phyloP scores from a whole-genome alignment of 2,329 filamentous ascomycete genomes.

The Endocalyx cinctus region DNA sequence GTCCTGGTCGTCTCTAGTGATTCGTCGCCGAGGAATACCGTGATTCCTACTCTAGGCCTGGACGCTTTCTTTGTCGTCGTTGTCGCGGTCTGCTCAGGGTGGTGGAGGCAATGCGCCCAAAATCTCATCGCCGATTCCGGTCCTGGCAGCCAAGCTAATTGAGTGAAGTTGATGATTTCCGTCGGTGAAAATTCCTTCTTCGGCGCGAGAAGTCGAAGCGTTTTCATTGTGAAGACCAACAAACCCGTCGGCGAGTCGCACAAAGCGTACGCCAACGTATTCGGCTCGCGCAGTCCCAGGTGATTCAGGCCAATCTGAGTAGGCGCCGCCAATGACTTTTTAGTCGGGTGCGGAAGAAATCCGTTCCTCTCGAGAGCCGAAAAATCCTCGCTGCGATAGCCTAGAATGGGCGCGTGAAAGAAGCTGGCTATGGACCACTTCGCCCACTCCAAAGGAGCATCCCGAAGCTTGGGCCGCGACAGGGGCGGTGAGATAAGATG shows the following conservation, averaged over 20 bases:
- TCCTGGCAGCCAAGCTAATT: conserved; percentile 62
- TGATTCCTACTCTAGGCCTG: conserved; percentile 41
- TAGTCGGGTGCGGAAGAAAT: conserved; percentile 9
- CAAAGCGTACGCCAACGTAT: conserved; percentile 54
- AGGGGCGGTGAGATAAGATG: conserved; percentile 58
- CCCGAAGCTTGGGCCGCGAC: conserved; percentile 39
- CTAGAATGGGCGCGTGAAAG: conserved; percentile 46
- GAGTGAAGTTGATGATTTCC: conserved; percentile 57
- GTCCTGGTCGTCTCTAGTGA: no score
- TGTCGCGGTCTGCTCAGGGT: conserved; percentile 24
- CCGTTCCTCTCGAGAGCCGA: conserved; percentile 30
- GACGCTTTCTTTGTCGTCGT: conserved; percentile 19
- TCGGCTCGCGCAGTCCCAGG: conserved; percentile 38
- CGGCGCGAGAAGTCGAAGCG: conserved; percentile 37
- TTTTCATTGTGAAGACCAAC: conserved; percentile 48
- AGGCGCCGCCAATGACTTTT: conserved; percentile 11
- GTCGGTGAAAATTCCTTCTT: conserved; percentile 38
- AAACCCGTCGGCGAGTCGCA: conserved; percentile 59
- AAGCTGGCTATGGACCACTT: conserved; percentile 52
- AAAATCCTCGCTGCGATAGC: conserved; percentile 52
- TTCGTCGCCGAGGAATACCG: conserved; percentile 42
- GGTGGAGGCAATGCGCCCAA: conserved; percentile 42
- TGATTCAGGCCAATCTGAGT: conserved; percentile 25
- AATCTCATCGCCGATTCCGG: conserved; percentile 57
- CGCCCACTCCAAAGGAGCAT: conserved; percentile 43